These are phyloP conservation scores for Musa balbisiana DNA, from an alignment of 202 grass and related monocot species.

Conservation along the genomic window DNA sequence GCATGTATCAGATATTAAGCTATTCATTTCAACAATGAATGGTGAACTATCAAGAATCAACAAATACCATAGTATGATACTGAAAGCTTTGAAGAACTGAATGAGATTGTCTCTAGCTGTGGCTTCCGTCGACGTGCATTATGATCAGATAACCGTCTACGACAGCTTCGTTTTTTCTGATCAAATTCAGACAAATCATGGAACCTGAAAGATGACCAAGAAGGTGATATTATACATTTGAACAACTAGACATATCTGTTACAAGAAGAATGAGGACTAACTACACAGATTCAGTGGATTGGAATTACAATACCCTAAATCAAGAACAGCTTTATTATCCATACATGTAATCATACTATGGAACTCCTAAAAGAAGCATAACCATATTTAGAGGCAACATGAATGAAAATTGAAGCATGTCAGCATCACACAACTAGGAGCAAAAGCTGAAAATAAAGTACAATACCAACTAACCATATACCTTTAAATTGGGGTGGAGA, in stretches of 20 bases:
- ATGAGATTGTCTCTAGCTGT: constrained; percentile 54
- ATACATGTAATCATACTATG: too few species aligned
- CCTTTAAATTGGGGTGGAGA: too few species aligned
- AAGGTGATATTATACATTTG: neutral
- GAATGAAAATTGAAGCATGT: neutral
- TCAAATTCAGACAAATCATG: constrained; percentile 83
- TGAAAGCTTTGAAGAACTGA: constrained; percentile 43
- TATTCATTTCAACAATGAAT: neutral
- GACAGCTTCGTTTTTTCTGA: constrained; percentile 93
- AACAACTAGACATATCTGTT: too few species aligned
- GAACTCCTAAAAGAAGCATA: neutral
- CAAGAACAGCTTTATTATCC: neutral
- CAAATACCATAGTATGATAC: constrained; percentile 44
- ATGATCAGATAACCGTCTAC: constrained; percentile 82
- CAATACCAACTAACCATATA: too few species aligned
- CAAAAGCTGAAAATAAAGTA: too few species aligned
- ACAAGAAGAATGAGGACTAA: neutral
- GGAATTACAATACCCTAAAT: neutral
- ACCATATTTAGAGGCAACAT: neutral
- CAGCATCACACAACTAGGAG: too few species aligned
- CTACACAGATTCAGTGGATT: neutral
- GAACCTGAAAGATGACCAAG: constrained; percentile 46
- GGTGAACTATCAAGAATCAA: neutral
- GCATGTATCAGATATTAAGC: neutral
- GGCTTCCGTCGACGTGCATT: constrained; percentile 85